These are phyloP conservation scores for Fusarium mangiferae DNA, from an alignment of 2,329 filamentous ascomycete genomes.

Conservation along the genomic window DNA sequence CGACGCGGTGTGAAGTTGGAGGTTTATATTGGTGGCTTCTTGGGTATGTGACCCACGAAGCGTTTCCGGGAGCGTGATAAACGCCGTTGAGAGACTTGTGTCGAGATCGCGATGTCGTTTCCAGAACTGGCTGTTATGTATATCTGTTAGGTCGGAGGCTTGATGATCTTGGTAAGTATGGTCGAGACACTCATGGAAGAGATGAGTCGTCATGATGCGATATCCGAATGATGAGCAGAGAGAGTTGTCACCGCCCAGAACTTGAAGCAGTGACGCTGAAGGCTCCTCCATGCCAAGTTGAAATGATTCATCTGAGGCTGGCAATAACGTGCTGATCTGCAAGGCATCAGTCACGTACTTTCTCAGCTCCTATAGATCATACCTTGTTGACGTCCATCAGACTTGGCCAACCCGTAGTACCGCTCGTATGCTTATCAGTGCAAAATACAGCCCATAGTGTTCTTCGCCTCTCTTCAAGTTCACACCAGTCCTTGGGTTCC, in stretches of 20 bases:
- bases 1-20: constrained; percentile 83
- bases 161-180: constrained; percentile 73
- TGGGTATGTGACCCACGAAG: constrained; percentile 76
- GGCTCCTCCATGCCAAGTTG: constrained; percentile 69
- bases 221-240: constrained; percentile 74
- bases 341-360: background rate
- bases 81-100: constrained; percentile 77
- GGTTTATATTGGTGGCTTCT: constrained; percentile 80
- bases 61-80: constrained; percentile 76
- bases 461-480: constrained; percentile 76
- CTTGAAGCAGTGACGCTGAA: constrained; percentile 69
- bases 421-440: constrained; percentile 81
- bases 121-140: constrained; percentile 71
- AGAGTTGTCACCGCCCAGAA: constrained; percentile 61
- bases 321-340: constrained; percentile 77
- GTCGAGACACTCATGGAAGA: constrained; percentile 82
- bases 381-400: constrained; percentile 75
- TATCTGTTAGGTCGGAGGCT: constrained; percentile 64
- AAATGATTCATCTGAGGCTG: constrained; percentile 79
- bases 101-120: constrained; percentile 81
- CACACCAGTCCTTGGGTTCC: constrained; percentile 81
- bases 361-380: too few species aligned
- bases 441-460: constrained; percentile 86
- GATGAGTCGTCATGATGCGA: constrained; percentile 74
- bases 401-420: constrained; percentile 89